phyloP scores from a whole-genome alignment of 306 rosid genomes.

The Dryas drummondii region DNA sequence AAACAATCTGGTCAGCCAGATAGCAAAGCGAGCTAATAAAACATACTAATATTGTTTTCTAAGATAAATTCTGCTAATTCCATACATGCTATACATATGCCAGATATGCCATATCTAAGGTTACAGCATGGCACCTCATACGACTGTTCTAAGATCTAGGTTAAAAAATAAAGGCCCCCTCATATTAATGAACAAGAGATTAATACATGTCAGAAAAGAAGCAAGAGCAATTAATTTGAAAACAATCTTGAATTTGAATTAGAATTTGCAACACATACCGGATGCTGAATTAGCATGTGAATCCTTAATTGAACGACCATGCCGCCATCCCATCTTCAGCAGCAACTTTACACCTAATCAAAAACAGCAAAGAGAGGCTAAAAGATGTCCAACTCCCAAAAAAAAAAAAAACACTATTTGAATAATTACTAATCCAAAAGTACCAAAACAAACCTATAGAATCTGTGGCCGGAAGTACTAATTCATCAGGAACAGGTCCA shows the following conservation, averaged over 20 bases:
- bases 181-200: background rate
- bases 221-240: background rate
- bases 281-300: constrained; percentile 61
- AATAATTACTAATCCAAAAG: constrained; percentile 13
- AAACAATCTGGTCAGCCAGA: background rate
- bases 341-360: constrained; percentile 75
- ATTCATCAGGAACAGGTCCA: constrained; percentile 92
- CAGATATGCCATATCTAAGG: background rate
- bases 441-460: constrained; percentile 70
- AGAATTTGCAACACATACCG: constrained; percentile 41
- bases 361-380: constrained; percentile 23
- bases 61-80: background rate
- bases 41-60: background rate
- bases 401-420: constrained; percentile 3
- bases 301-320: constrained; percentile 90
- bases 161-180: background rate
- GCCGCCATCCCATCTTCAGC: constrained; percentile 98
- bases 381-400: constrained; percentile 15
- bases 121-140: background rate
- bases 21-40: background rate
- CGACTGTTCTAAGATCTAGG: no score
- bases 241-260: constrained; percentile 5
- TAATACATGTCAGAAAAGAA: background rate
- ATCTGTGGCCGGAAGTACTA: constrained; percentile 81
- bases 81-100: background rate